phyloP scores from a whole-genome alignment of 1,284 basidiomycete genomes.

The Ceratobasidium sp. region DNA sequence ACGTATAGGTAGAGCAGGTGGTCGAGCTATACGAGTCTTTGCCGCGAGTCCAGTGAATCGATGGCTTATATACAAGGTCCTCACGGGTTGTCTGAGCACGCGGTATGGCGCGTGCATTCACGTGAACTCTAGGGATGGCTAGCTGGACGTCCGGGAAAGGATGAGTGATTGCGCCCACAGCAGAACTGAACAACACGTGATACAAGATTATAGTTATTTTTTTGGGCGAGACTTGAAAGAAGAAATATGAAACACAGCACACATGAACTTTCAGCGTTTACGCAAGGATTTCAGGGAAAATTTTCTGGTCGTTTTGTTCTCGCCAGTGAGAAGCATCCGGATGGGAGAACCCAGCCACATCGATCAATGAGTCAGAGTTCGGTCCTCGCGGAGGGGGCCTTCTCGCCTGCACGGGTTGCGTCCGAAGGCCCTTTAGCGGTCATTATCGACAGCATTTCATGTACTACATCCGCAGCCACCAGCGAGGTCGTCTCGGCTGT shows the following conservation, averaged over 20 bases:
- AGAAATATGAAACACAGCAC: background rate
- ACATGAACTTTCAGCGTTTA: background rate
- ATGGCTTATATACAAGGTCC: slow-evolving; percentile 4
- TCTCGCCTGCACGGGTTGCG: slow-evolving; percentile 1
- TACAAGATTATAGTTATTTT: background rate
- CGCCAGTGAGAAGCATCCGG: background rate
- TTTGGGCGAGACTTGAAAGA: too few relatives aligned
- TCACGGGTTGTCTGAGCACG: slow-evolving; percentile 23
- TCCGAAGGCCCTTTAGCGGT: slow-evolving; percentile 47
- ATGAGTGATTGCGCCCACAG: slow-evolving; percentile 18
- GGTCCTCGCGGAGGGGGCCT: background rate
- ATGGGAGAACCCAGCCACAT: slow-evolving; percentile 8
- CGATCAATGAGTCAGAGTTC: slow-evolving; percentile 25
- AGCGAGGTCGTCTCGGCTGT: slow-evolving; percentile 73
- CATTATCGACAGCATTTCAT: slow-evolving; percentile 71
- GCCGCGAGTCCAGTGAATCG: background rate
- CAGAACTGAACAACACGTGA: slow-evolving; percentile 23
- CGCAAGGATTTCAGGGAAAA: background rate
- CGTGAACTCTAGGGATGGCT: background rate
- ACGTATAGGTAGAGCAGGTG: background rate
- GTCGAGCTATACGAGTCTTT: slow-evolving; percentile 1
- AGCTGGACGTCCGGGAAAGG: background rate
- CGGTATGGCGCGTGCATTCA: slow-evolving; percentile 30
- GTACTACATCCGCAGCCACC: slow-evolving; percentile 72
- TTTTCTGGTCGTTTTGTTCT: background rate